Evolutionary conservation across 2,329 filamentous ascomycete species (phyloP), one percentile per base, ranked within the genome.

Genomic region (Apiospora hydei): DNA sequence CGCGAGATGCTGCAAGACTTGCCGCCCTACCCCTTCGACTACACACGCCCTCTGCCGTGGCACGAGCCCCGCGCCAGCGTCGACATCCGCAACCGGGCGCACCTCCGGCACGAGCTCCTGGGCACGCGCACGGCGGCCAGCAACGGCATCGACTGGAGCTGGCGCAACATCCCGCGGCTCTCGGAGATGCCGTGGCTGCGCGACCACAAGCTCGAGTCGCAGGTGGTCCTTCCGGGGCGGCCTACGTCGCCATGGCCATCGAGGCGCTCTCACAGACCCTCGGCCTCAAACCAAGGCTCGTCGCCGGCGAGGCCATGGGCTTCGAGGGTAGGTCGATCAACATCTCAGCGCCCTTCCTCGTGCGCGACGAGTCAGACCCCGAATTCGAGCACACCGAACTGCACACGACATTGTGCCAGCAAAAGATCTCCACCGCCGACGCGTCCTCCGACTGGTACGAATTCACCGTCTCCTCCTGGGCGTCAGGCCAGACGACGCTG

Each of bases 151-250:
- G 51, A 70, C 24, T 38, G 69, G 8, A 66, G 70, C 38, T 75
- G 73, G 73, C 73, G 74, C 24, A 75, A 75, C 47, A 69, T 74
- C 43, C 67, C 73, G 16, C 51, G 69, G 24, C 70, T 74, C 13
- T 47, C 72, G 18, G 69, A 74, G n/a, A 34, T 75, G 11, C 67
- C 71, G 11, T 75, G 74, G 73, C 61, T 75, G 2, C 61, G 70
- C 34, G 41, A 38, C 34, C 34, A 38, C 34, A 75, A 41, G 70
- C 72, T 75, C 21, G 72, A 71, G 3, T n/a, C 69, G 21, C 61
- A 72, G 21, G 61, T 70, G n/a, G 71, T 74, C 16, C 26, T 75
- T 16, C 73, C 73, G 1, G 73, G 41, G 70, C 72, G 41, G 73
- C 71, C 38, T 75, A 72, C 47, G 66, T 75, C 46, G 71, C n/a